Percentiles rank a stretch among this genome's conserved stretches.
phyloP scores from a whole-genome alignment of 345 rosid species.

The Draba incana region DNA sequence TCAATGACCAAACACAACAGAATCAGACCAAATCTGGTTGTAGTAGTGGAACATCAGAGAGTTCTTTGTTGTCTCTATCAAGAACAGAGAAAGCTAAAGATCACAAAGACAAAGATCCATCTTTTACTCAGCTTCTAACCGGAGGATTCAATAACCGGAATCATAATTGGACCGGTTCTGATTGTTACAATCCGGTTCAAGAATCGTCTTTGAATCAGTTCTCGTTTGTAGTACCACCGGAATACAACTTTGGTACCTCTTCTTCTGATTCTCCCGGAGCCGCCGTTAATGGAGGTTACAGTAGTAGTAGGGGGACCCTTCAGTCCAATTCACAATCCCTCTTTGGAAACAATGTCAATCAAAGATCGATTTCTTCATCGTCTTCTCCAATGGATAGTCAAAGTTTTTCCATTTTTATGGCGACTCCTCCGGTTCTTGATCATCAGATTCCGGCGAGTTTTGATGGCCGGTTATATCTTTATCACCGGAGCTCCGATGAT shows the following conservation, averaged over 20 bases:
- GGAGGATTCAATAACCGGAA: constrained; percentile 58
- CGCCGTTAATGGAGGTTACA: constrained; percentile 54
- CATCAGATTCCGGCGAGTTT: constrained; percentile 61
- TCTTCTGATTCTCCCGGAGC: constrained; percentile 46
- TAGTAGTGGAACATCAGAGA: constrained; percentile 91
- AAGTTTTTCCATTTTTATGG: constrained; percentile 69
- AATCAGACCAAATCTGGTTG: constrained; percentile 76
- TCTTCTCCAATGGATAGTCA: constrained; percentile 51
- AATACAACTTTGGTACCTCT: constrained; percentile 81
- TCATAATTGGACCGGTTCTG: constrained; percentile 47
- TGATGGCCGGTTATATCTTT: constrained; percentile 39
- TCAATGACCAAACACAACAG: constrained; percentile 38
- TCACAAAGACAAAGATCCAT: constrained; percentile 67
- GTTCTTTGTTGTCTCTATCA: constrained; percentile 75
- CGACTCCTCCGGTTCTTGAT: constrained; percentile 62
- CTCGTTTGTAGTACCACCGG: constrained; percentile 58
- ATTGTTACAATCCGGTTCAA: constrained; percentile 53
- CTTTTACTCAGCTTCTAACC: constrained; percentile 77
- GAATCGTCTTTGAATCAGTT: constrained; percentile 48
- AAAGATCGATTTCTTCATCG: constrained; percentile 58
- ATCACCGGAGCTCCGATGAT: constrained; percentile 60
- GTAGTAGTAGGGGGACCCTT: constrained; percentile 99
- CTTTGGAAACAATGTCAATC: constrained; percentile 44
- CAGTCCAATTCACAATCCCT: constrained; percentile 90
- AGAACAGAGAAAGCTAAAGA: constrained; percentile 72